Percentiles rank a stretch among this genome's conserved stretches.
These are phyloP conservation scores for Suillus subaureus DNA, from an alignment of 768 basidiomycete genomes.

Conservation along the genomic window DNA sequence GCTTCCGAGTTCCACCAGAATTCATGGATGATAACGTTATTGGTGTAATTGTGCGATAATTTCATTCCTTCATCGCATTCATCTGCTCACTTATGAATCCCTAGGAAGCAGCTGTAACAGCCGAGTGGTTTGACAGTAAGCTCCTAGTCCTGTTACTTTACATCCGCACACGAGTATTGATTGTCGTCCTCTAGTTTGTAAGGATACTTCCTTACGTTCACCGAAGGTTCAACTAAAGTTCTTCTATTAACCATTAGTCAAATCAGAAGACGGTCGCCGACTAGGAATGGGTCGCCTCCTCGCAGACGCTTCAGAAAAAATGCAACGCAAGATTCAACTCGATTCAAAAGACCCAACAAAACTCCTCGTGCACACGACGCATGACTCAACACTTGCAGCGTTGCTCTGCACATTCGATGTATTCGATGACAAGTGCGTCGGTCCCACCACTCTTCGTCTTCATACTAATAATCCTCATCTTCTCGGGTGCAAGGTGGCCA, in stretches of 20 bases:
- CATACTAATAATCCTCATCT: neutral
- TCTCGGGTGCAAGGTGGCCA: conserved; percentile 55
- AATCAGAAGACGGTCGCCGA: conserved; percentile 71
- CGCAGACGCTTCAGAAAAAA: conserved; percentile 60
- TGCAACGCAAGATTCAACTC: conserved; percentile 56
- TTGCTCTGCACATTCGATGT: conserved; percentile 67
- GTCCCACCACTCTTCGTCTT: neutral
- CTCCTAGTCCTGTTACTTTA: conserved; percentile 3
- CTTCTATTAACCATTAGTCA: conserved; percentile 46
- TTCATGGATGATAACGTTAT: conserved; percentile 66
- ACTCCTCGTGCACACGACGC: conserved; percentile 69
- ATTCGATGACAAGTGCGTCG: conserved; percentile 64
- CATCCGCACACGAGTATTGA: conserved; percentile 2
- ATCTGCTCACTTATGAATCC: neutral
- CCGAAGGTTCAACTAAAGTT: conserved; percentile 5
- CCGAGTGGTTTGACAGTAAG: conserved; percentile 77
- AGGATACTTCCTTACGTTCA: conserved; percentile 9
- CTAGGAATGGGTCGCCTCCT: conserved; percentile 80
- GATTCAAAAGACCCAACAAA: conserved; percentile 53
- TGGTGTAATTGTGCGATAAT: conserved; percentile 53
- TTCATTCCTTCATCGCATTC: neutral
- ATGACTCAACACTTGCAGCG: conserved; percentile 72
- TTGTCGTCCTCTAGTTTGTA: conserved; percentile 24
- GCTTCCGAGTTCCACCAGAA: conserved; percentile 68
- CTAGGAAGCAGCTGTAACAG: conserved; percentile 72